Base-by-base conservation (phyloP, 1,139 yeast species). In the Yamadazyma dushanensis region DNA sequence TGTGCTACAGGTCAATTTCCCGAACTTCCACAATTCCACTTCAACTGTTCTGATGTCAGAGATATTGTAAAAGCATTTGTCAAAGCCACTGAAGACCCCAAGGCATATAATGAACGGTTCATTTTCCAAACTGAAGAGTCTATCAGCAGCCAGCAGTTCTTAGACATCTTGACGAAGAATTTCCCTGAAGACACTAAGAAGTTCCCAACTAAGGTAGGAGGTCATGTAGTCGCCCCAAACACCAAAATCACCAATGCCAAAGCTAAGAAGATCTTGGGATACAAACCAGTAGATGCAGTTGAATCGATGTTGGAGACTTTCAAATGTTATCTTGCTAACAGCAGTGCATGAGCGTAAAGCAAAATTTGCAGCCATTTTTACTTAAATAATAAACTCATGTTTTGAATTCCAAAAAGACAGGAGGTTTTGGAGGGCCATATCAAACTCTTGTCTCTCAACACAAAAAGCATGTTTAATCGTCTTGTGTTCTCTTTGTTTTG, bases 11-110 rank as follows among this genome's bases (percentile, higher is more conserved):
- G 41, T 5, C 8, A 8, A 4, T 10, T 16, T 8, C 31, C 28
- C n/a, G 11, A 15, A 5, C 9, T 35, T 8, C 15, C 29, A 3
- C 16, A 33, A 6, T 15, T 25, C 5, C 29, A 24, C n/a, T n/a
- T 32, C 9, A 26, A 32, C 13, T 5, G 31, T 5, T 41, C 51
- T 13, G 58, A 54, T 35, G 56, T 51, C 8, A 41, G 56, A 24
- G 57, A 54, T 20, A 41, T 50, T 6, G 53, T 57, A 3, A 32
- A 38, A 15, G 41, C 47, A 11, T 51, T 45, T 28, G 39, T 46
- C 11, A 38, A 27, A 7, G 48, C 54, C 1, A 33, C 44, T 10
- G 43, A 35, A 11, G 38, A 32, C 5, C 29, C 36, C 5, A 34
- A 41, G 17, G 39, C 53, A 10, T 37, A 39, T 10, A 38, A 36